Conservation (phyloP, 768 basidiomycete species). For the Mycena latifolia region DNA sequence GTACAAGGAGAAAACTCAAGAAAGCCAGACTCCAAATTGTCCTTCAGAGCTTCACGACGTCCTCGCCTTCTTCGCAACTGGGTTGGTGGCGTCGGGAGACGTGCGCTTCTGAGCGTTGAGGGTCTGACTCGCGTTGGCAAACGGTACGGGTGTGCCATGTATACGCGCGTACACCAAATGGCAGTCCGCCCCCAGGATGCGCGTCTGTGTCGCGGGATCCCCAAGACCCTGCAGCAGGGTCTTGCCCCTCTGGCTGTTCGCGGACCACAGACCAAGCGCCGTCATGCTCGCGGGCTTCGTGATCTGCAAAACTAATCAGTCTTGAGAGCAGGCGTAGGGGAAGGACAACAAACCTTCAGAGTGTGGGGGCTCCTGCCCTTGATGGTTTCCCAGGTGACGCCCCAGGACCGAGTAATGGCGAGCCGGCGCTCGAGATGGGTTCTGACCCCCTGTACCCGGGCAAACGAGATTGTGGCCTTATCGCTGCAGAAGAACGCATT, state of each 20-base stretch:
- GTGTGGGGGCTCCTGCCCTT: slow-evolving; percentile 28
- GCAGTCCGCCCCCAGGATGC: slow-evolving; percentile 23
- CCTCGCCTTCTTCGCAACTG: slow-evolving; percentile 19
- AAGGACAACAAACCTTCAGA: slow-evolving; percentile 15
- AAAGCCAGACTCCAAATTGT: background rate
- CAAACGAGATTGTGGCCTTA: background rate
- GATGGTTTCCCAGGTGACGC: slow-evolving; percentile 23
- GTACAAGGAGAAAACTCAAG: background rate
- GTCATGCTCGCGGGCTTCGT: slow-evolving; percentile 36
- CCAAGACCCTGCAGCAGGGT: slow-evolving; percentile 25
- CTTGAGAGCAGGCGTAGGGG: too few species aligned
- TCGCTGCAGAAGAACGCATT: slow-evolving; percentile 28
- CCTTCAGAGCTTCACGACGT: background rate
- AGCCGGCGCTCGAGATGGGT: slow-evolving; percentile 35
- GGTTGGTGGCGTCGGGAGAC: background rate
- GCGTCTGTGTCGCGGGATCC: slow-evolving; percentile 22
- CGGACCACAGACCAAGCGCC: slow-evolving; percentile 29
- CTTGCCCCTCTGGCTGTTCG: slow-evolving; percentile 24
- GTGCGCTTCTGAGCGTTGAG: slow-evolving; percentile 22
- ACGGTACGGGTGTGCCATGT: slow-evolving; percentile 11
- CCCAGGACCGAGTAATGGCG: slow-evolving; percentile 5
- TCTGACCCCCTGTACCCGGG: slow-evolving; percentile 11
- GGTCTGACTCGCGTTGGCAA: slow-evolving; percentile 13
- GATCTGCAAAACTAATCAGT: slow-evolving; percentile 14
- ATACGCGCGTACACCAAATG: slow-evolving; percentile 19